Evolutionary conservation across 2,329 filamentous ascomycete species (phyloP).

Genomic region (Colletotrichum sp.): DNA sequence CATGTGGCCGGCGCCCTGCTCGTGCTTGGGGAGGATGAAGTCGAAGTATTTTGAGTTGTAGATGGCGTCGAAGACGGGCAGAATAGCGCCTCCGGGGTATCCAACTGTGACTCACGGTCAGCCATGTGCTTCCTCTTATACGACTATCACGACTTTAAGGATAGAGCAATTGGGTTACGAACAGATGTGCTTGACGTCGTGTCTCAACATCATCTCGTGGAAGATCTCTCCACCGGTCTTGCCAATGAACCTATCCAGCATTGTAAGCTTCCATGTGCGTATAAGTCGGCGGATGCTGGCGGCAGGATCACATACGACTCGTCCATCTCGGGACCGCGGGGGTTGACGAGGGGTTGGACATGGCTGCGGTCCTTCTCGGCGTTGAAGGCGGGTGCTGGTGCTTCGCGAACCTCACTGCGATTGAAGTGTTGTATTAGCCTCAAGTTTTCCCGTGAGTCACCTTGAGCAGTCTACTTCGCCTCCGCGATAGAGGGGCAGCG

Average conservation of each 20-base stretch:
- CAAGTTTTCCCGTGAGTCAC: conserved; percentile 11
- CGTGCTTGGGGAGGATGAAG: conserved; percentile 93
- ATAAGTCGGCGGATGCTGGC: conserved; percentile 16
- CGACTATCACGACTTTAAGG: background rate
- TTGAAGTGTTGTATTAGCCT: conserved; percentile 26
- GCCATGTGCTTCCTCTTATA: background rate
- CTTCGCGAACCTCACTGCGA: conserved; percentile 59
- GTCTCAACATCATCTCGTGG: conserved; percentile 98
- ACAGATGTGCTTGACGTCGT: conserved; percentile 94
- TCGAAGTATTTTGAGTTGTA: conserved; percentile 98
- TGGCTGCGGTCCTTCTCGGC: conserved; percentile 55
- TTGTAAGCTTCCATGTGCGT: background rate
- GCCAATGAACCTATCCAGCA: conserved; percentile 75
- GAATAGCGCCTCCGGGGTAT: conserved; percentile 94
- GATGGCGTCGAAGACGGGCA: conserved; percentile 98
- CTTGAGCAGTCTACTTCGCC: background rate
- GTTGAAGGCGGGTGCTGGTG: conserved; percentile 69
- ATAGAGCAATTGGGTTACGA: conserved; percentile 45
- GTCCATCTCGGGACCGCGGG: conserved; percentile 70
- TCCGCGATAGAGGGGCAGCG: background rate
- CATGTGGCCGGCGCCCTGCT: conserved; percentile 99
- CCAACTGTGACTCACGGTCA: conserved; percentile 59
- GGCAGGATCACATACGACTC: conserved; percentile 69
- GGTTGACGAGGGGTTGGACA: conserved; percentile 73
- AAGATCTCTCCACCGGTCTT: conserved; percentile 97